Conservation (phyloP, 805 yeast species). For the Metschnikowia baotianmanensis region DNA sequence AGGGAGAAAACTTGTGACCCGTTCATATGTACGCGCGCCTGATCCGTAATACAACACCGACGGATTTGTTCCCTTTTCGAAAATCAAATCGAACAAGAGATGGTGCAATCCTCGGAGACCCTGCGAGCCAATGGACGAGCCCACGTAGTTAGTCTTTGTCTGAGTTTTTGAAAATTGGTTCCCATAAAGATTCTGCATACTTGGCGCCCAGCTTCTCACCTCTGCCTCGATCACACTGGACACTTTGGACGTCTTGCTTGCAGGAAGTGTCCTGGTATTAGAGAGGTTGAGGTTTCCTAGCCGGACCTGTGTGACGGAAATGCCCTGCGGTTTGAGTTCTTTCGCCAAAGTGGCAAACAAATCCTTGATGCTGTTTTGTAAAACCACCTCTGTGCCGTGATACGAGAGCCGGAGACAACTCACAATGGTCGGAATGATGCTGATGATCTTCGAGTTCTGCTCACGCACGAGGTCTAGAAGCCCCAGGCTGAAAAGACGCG, state of each 20-base stretch:
- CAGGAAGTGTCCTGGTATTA: constrained; percentile 18
- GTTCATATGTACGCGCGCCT: constrained; percentile 41
- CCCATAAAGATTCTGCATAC: constrained; percentile 34
- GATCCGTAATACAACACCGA: constrained; percentile 41
- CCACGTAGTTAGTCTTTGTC: constrained; percentile 30
- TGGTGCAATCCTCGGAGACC: constrained; percentile 38
- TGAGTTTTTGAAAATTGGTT: constrained; percentile 32
- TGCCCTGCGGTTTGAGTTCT: constrained; percentile 35
- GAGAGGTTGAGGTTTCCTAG: constrained; percentile 40
- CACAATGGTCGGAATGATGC: constrained; percentile 55
- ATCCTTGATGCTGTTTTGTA: constrained; percentile 43
- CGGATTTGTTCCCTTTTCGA: constrained; percentile 22
- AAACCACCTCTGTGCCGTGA: constrained; percentile 61
- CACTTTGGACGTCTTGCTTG: constrained; percentile 21
- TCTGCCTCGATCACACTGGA: constrained; percentile 35
- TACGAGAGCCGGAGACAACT: constrained; percentile 55
- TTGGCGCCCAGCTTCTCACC: constrained; percentile 38
- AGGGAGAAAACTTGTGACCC: constrained; percentile 33
- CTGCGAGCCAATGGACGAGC: constrained; percentile 21
- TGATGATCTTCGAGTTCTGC: constrained; percentile 45
- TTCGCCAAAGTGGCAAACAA: constrained; percentile 35
- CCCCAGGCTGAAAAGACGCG: constrained; percentile 54
- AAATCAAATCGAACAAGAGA: constrained; percentile 38
- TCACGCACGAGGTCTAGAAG: constrained; percentile 51
- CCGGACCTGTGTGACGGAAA: constrained; percentile 39